Conservation (phyloP, 805 yeast genomes). For the Schizosaccharomyces octosporus region DNA sequence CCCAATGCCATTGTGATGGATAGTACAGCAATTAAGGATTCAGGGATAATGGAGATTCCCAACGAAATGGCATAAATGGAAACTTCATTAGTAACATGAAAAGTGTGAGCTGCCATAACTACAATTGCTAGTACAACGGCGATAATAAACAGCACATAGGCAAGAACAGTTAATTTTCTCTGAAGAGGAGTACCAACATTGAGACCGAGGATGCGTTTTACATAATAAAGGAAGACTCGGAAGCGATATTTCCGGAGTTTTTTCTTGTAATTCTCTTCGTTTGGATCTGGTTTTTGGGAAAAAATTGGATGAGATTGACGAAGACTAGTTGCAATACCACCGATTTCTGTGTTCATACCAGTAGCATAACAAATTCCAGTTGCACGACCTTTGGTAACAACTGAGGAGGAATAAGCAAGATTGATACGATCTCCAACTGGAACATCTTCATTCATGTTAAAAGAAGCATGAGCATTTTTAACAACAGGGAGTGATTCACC, state of each 20-base stretch:
- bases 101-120: constrained; percentile 64
- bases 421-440: constrained; percentile 56
- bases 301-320: constrained; percentile 19
- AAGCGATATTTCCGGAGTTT: neutral
- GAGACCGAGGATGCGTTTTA: constrained; percentile 51
- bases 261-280: constrained; percentile 9
- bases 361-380: constrained; percentile 41
- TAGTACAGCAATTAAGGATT: constrained; percentile 52
- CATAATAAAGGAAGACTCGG: constrained; percentile 14
- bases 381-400: constrained; percentile 54
- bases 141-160: constrained; percentile 40
- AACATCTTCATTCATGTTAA: constrained; percentile 12
- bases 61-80: constrained; percentile 79
- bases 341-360: constrained; percentile 53
- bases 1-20: constrained; percentile 76
- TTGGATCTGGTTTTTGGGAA: constrained; percentile 21
- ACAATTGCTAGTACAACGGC: constrained; percentile 74
- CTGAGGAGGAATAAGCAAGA: constrained; percentile 44
- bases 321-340: constrained; percentile 41
- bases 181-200: constrained; percentile 65
- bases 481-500: constrained; percentile 45
- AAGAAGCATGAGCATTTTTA: constrained; percentile 24
- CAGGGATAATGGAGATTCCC: constrained; percentile 60
- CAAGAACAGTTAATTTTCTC: constrained; percentile 48
- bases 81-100: constrained; percentile 51